These are phyloP conservation scores for Saccharomyces hybrid DNA, from an alignment of 1,139 yeast genomes.

Conservation along the genomic window DNA sequence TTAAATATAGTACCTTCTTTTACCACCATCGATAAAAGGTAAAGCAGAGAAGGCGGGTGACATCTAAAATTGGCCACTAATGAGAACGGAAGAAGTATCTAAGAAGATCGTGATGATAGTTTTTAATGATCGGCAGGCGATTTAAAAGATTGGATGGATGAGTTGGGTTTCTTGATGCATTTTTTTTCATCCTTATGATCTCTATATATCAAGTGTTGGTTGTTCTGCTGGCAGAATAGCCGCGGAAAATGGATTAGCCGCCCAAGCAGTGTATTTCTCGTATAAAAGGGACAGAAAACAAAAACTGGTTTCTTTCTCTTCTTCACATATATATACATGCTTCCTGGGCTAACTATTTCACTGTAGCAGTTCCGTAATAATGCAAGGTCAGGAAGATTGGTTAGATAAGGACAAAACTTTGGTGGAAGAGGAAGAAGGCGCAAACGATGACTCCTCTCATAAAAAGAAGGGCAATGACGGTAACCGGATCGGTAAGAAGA, in stretches of 20 bases:
- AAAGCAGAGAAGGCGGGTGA: not conserved
- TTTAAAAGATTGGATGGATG: not conserved
- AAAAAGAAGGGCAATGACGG: not conserved
- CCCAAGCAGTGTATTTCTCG: not conserved
- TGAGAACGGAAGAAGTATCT: not conserved
- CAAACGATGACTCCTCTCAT: not conserved
- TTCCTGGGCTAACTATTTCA: not conserved
- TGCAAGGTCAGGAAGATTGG: not conserved
- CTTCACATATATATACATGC: not conserved
- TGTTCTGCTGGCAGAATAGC: not conserved
- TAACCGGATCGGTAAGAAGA: not conserved
- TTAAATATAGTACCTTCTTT: conserved; percentile 3
- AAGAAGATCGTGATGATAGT: not conserved
- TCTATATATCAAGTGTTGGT: not conserved
- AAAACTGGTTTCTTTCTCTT: not conserved
- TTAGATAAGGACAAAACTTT: not conserved
- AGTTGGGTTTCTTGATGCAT: not conserved
- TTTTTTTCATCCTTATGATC: not conserved
- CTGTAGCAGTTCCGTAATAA: not conserved
- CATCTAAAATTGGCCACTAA: not conserved
- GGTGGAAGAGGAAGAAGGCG: not conserved
- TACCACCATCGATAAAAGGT: not conserved
- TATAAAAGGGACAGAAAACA: not conserved
- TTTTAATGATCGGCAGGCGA: not conserved
- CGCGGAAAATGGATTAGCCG: not conserved